Evolutionary conservation across 805 yeast species (phyloP).

Genomic region (Candida xyloterini): DNA sequence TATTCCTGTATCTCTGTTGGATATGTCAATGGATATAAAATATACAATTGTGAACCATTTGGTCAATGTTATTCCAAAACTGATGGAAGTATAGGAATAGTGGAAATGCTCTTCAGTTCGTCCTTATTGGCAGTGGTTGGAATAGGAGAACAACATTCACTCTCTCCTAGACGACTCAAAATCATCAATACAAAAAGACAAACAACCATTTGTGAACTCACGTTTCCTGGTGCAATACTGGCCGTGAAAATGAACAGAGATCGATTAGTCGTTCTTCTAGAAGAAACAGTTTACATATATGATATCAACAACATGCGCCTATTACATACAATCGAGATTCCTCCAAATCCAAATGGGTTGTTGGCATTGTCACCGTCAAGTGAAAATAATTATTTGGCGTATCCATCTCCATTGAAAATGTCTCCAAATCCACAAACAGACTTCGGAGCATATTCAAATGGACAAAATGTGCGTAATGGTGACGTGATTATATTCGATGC

Average conservation of each 20-base stretch:
- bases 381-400: constrained; percentile 57
- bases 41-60: constrained; percentile 84
- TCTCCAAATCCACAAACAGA: constrained; percentile 23
- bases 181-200: constrained; percentile 75
- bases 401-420: constrained; percentile 71
- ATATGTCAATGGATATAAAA: constrained; percentile 59
- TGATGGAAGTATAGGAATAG: constrained; percentile 65
- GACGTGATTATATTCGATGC: constrained; percentile 84
- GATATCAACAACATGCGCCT: constrained; percentile 88
- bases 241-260: constrained; percentile 80
- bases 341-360: constrained; percentile 56
- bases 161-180: constrained; percentile 80
- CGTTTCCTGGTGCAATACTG: constrained; percentile 78
- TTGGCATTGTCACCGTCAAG: constrained; percentile 57
- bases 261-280: constrained; percentile 74
- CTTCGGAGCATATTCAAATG: constrained; percentile 9
- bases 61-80: constrained; percentile 58
- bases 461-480: constrained; percentile 46
- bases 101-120: constrained; percentile 89
- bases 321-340: constrained; percentile 67
- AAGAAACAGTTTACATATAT: constrained; percentile 83
- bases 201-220: constrained; percentile 78
- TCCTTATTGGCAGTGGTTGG: constrained; percentile 84
- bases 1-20: constrained; percentile 77
- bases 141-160: constrained; percentile 66